Percentiles rank a stretch among this genome's conserved stretches.
Conservation (phyloP, 2,329 filamentous ascomycete genomes). For the Aspergillus terreus region DNA sequence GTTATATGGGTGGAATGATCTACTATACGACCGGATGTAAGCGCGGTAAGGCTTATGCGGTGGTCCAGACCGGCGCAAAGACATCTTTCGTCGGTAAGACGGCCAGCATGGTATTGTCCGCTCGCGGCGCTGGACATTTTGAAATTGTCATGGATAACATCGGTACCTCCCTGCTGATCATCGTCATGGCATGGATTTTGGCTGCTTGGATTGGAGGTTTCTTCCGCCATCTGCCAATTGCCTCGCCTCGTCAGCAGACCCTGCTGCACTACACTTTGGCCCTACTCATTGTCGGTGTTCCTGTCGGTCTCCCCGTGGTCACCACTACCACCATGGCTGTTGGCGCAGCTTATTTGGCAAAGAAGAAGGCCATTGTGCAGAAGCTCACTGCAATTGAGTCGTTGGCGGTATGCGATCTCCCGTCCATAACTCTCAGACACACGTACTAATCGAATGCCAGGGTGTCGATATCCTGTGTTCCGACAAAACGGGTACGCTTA, state of each 20-base stretch:
- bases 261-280: conserved; percentile 67
- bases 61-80: conserved; percentile 64
- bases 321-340: conserved; percentile 75
- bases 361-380: conserved; percentile 76
- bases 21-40: conserved; percentile 81
- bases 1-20: conserved; percentile 66
- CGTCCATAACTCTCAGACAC: too few relatives aligned
- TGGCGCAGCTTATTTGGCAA: conserved; percentile 71
- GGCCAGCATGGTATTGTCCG: conserved; percentile 67
- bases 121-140: conserved; percentile 73
- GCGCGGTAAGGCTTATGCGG: conserved; percentile 70
- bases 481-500: conserved; percentile 76
- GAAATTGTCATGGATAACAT: conserved; percentile 82
- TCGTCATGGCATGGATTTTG: conserved; percentile 74
- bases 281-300: conserved; percentile 74
- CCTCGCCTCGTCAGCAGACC: conserved; percentile 53
- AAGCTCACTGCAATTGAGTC: conserved; percentile 77
- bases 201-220: conserved; percentile 74
- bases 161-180: conserved; percentile 66
- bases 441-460: conserved; percentile 16
- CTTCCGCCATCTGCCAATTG: conserved; percentile 65
- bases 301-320: conserved; percentile 74
- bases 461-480: conserved; percentile 75
- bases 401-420: conserved; percentile 50
- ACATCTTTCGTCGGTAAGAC: conserved; percentile 75